phyloP scores from a whole-genome alignment of 148 eudicot species.

The Vaccinium vitisidaea region DNA sequence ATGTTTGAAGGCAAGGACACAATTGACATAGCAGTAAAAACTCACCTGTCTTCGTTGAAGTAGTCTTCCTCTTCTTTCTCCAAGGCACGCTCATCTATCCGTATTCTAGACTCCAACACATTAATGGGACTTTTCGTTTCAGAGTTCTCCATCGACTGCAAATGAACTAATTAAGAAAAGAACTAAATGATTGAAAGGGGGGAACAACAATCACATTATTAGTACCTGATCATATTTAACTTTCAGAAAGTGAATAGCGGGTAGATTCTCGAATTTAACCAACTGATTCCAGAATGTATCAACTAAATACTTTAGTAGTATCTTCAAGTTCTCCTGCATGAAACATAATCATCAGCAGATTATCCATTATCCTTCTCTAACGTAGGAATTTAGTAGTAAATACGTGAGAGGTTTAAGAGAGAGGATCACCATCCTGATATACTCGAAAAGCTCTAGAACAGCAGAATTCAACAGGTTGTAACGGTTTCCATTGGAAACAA shows the following conservation, averaged over 20 bases:
- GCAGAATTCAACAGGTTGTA: slow-evolving; percentile 89
- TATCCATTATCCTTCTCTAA: neutral
- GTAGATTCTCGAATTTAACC: slow-evolving; percentile 57
- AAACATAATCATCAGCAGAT: slow-evolving; percentile 13
- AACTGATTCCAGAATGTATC: slow-evolving; percentile 86
- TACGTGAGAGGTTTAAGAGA: slow-evolving; percentile 3
- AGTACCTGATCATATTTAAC: slow-evolving; percentile 93
- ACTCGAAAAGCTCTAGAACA: slow-evolving; percentile 85
- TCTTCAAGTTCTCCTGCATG: slow-evolving; percentile 82
- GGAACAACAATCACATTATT: neutral
- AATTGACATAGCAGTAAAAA: neutral
- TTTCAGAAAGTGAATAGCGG: slow-evolving; percentile 58
- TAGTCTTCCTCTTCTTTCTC: slow-evolving; percentile 99
- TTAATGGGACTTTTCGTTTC: slow-evolving; percentile 40
- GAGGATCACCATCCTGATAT: slow-evolving; percentile 63
- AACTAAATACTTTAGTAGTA: slow-evolving; percentile 66
- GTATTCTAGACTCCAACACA: slow-evolving; percentile 63
- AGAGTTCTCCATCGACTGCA: slow-evolving; percentile 67
- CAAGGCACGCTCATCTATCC: slow-evolving; percentile 79
- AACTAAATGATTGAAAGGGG: neutral
- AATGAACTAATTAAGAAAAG: slow-evolving; percentile 24
- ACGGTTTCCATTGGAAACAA: slow-evolving; percentile 82
- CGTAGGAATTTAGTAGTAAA: slow-evolving; percentile 11
- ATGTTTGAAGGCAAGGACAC: neutral
- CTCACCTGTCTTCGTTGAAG: slow-evolving; percentile 89